Percentiles rank a stretch among this genome's conserved stretches.
Conservation (phyloP, 306 rosid species). For the Morella rubra region DNA sequence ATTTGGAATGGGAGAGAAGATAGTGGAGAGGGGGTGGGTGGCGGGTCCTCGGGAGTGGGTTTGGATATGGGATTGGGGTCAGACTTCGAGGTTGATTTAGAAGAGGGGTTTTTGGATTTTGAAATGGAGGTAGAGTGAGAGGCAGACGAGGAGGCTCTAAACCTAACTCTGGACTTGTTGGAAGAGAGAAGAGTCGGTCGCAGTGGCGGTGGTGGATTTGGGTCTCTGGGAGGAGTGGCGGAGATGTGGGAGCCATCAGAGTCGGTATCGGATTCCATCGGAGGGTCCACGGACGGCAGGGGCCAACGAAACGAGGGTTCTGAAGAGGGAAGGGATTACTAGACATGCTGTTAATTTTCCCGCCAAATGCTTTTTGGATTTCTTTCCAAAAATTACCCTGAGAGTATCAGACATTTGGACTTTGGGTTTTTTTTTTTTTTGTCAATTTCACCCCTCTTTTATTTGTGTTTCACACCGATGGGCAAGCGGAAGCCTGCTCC, state of each 20-base stretch:
- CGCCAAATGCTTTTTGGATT: background rate
- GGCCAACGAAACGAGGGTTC: background rate
- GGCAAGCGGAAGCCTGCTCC: too few species aligned
- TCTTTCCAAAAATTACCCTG: background rate
- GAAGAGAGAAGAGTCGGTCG: slow-evolving; percentile 23
- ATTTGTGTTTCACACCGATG: too few species aligned
- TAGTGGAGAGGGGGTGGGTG: slow-evolving; percentile 28
- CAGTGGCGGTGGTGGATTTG: slow-evolving; percentile 33
- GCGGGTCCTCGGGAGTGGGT: slow-evolving; percentile 16
- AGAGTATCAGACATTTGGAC: background rate
- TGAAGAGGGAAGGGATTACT: background rate
- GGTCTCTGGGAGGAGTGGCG: slow-evolving; percentile 75
- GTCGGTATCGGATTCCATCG: slow-evolving; percentile 63
- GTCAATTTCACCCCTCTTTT: too few species aligned
- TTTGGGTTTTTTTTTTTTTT: too few species aligned
- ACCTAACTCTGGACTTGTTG: slow-evolving; percentile 27
- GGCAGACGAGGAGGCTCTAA: slow-evolving; percentile 32
- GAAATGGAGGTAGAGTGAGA: slow-evolving; percentile 31
- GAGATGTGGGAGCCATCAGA: slow-evolving; percentile 87
- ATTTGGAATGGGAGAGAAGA: slow-evolving; percentile 62
- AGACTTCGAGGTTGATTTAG: slow-evolving; percentile 16
- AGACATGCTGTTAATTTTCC: background rate
- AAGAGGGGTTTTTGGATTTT: slow-evolving; percentile 36
- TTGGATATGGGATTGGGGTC: background rate
- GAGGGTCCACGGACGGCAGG: slow-evolving; percentile 6